Conservation (phyloP, 371 early-diverging fungal genomes). For the Ordospora colligata region DNA sequence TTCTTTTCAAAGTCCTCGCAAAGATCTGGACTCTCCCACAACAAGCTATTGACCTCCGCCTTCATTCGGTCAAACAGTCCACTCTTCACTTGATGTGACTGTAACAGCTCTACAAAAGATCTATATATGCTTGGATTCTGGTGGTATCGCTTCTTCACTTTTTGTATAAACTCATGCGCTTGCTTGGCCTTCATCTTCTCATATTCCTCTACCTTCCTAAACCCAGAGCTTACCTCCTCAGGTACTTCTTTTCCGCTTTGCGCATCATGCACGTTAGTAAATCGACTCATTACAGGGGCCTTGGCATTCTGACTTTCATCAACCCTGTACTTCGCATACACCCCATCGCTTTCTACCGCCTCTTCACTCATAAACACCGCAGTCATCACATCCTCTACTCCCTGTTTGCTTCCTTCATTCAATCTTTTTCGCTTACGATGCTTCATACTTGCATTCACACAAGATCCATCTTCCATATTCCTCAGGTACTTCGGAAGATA, state of each 20-base stretch:
- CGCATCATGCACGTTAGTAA: background rate
- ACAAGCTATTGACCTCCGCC: slow-evolving; percentile 41
- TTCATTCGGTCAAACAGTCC: slow-evolving; percentile 38
- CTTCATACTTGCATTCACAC: background rate
- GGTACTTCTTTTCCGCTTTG: background rate
- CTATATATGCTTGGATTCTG: slow-evolving; percentile 52
- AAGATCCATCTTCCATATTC: background rate
- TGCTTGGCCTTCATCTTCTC: slow-evolving; percentile 32
- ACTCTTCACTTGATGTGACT: slow-evolving; percentile 38
- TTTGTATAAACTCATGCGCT: slow-evolving; percentile 56
- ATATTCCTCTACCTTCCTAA: slow-evolving; percentile 1
- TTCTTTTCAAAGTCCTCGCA: slow-evolving; percentile 65
- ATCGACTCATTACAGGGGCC: slow-evolving; percentile 3
- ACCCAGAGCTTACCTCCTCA: background rate
- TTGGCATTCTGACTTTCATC: background rate
- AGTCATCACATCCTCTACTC: background rate
- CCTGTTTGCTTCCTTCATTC: background rate
- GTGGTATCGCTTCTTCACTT: slow-evolving; percentile 55
- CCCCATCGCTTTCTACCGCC: background rate
- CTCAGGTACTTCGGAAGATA: slow-evolving; percentile 71
- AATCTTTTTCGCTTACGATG: background rate
- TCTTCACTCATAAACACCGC: background rate
- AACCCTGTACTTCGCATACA: background rate
- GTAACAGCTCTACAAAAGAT: slow-evolving; percentile 53
- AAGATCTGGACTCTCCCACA: slow-evolving; percentile 55